These are phyloP conservation scores for Debaryomyces subglobosus DNA, from an alignment of 1,139 yeast genomes.

Conservation along the genomic window DNA sequence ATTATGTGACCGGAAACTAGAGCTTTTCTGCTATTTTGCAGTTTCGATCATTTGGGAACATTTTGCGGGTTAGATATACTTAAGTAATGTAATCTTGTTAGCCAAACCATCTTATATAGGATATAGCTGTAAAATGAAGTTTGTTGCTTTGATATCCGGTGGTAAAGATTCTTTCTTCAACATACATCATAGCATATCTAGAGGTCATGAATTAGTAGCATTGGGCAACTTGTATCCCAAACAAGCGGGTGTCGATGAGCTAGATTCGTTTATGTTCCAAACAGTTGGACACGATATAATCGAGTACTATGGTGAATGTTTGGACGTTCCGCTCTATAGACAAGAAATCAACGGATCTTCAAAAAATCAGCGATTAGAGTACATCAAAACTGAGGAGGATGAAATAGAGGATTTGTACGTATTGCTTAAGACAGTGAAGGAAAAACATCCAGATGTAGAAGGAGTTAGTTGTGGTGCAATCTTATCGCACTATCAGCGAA, in stretches of 20 bases:
- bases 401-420: conserved; percentile 81
- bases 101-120: not conserved
- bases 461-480: conserved; percentile 97
- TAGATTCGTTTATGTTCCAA: conserved; percentile 96
- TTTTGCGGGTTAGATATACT: conserved; percentile 2
- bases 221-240: conserved; percentile 83
- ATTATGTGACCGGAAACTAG: conserved; percentile 6
- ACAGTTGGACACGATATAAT: conserved; percentile 94
- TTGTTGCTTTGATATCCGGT: conserved; percentile 89
- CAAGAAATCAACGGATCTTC: conserved; percentile 67
- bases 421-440: conserved; percentile 51
- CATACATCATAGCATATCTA: conserved; percentile 75
- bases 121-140: conserved; percentile 61
- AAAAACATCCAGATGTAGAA: conserved; percentile 68
- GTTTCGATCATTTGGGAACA: not conserved
- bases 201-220: conserved; percentile 85
- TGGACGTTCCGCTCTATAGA: conserved; percentile 79
- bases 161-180: conserved; percentile 96
- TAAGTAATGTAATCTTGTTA: not conserved
- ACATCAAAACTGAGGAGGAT: conserved; percentile 63
- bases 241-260: conserved; percentile 52
- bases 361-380: conserved; percentile 68
- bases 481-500: conserved; percentile 87
- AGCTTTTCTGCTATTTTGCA: conserved; percentile 7
- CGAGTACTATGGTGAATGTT: conserved; percentile 63